Percentiles rank a stretch among this genome's conserved stretches.
Evolutionary conservation across 495 filamentous ascomycete genomes (phyloP).

Genomic region (Lepraria neglecta): DNA sequence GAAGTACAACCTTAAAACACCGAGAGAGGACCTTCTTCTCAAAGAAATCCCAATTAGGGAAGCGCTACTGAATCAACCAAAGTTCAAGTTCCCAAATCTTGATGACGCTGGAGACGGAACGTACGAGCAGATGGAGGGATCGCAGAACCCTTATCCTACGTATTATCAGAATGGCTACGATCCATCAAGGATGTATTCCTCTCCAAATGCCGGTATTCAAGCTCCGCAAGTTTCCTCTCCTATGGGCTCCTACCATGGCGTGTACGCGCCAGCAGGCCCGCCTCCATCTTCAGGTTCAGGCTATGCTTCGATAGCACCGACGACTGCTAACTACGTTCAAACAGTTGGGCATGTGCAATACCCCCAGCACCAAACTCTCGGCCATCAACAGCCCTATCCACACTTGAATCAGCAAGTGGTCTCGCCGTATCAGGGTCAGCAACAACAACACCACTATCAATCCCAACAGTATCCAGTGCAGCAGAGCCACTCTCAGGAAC

Average conservation of each 20-base stretch:
- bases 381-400: constrained; percentile 13
- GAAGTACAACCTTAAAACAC: constrained; percentile 52
- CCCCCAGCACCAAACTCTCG: constrained; percentile 13
- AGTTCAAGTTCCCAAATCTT: constrained; percentile 59
- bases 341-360: constrained; percentile 14
- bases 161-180: constrained; percentile 23
- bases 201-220: constrained; percentile 10
- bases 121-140: constrained; percentile 38
- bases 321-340: constrained; percentile 14
- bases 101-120: constrained; percentile 47
- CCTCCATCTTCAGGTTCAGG: constrained; percentile 14
- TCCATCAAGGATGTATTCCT: constrained; percentile 14
- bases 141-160: constrained; percentile 34
- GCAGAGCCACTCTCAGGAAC: constrained; percentile 15
- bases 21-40: constrained; percentile 51
- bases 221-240: constrained; percentile 10
- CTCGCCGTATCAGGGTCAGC: constrained; percentile 16
- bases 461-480: constrained; percentile 13
- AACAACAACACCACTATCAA: constrained; percentile 17
- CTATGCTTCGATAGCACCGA: constrained; percentile 19
- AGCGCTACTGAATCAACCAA: constrained; percentile 58
- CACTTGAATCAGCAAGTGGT: constrained; percentile 14
- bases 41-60: constrained; percentile 50
- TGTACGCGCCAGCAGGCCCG: constrained; percentile 23
- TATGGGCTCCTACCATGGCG: constrained; percentile 12